Percentiles rank a stretch among this genome's conserved stretches.
Evolutionary conservation across 148 eudicot species (phyloP).

Genomic region (Salicornia ramosissima): DNA sequence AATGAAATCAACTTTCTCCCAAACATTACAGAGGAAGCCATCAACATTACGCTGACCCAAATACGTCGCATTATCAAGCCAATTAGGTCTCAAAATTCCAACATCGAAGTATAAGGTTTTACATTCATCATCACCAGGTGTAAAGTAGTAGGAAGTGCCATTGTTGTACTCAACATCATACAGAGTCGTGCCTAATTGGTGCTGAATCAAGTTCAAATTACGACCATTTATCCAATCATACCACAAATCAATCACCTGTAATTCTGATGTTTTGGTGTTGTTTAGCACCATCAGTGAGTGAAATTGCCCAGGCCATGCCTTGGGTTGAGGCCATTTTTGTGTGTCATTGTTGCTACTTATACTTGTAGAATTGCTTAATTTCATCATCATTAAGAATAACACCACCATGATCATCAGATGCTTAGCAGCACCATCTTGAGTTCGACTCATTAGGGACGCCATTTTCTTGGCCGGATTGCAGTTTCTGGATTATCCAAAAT

Average conservation of each 20-base stretch:
- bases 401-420: too few species aligned
- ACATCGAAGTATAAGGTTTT: constrained; percentile 30
- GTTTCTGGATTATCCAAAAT: background rate
- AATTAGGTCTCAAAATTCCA: constrained; percentile 50
- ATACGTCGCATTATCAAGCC: constrained; percentile 44
- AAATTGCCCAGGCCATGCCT: constrained; percentile 65
- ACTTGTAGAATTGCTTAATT: background rate
- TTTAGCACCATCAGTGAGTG: constrained; percentile 53
- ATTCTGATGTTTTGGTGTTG: constrained; percentile 26
- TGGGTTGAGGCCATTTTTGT: constrained; percentile 32
- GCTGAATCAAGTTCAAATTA: constrained; percentile 58
- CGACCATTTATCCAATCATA: constrained; percentile 73
- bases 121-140: constrained; percentile 30
- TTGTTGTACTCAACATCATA: constrained; percentile 61
- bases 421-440: background rate
- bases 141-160: constrained; percentile 48
- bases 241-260: constrained; percentile 54
- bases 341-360: background rate
- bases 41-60: constrained; percentile 38
- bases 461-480: background rate
- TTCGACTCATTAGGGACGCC: background rate
- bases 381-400: background rate
- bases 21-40: constrained; percentile 51
- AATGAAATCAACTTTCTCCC: constrained; percentile 62
- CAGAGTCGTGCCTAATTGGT: constrained; percentile 40